Evolutionary conservation across 2,329 filamentous ascomycete genomes (phyloP).

Genomic region (Neonectria ditissima): DNA sequence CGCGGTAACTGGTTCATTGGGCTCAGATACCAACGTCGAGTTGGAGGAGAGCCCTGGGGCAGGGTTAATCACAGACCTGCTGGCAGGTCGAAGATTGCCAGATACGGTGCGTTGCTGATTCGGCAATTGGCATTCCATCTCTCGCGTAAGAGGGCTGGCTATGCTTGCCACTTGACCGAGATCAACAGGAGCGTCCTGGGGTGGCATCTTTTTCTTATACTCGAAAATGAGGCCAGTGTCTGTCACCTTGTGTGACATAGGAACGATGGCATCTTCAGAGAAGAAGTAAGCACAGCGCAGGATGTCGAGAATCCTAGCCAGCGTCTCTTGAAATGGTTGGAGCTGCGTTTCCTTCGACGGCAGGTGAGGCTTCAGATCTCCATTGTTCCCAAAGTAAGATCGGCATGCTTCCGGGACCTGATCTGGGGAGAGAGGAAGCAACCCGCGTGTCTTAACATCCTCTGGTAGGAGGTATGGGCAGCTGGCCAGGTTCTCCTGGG

Average conservation of each 20-base stretch:
- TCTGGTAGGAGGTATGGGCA: conserved; percentile 65
- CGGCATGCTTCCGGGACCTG: conserved; percentile 55
- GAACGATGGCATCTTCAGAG: conserved; percentile 55
- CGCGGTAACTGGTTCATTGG: conserved; percentile 27
- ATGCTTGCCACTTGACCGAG: not conserved
- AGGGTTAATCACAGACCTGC: conserved; percentile 9
- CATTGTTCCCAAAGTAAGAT: conserved; percentile 51
- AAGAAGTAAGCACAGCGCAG: conserved; percentile 62
- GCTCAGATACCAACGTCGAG: conserved; percentile 25
- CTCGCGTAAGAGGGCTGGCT: conserved; percentile 3
- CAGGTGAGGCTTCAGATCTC: conserved; percentile 55
- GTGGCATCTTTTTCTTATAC: conserved; percentile 38
- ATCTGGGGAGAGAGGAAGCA: conserved; percentile 56
- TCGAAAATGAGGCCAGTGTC: conserved; percentile 50
- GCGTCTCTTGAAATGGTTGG: conserved; percentile 50
- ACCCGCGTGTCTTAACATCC: conserved; percentile 60
- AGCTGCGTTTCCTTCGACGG: conserved; percentile 49
- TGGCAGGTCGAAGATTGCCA: conserved; percentile 21
- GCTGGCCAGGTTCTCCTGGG: conserved; percentile 51
- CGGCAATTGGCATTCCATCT: conserved; percentile 22
- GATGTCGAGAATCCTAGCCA: conserved; percentile 62
- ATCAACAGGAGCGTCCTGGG: conserved; percentile 6
- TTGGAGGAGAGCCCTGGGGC: conserved; percentile 17
- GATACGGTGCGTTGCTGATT: conserved; percentile 26
- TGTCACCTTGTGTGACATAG: conserved; percentile 49